phyloP scores from a whole-genome alignment of 768 basidiomycete species.

The Sarcomyxa edulis region DNA sequence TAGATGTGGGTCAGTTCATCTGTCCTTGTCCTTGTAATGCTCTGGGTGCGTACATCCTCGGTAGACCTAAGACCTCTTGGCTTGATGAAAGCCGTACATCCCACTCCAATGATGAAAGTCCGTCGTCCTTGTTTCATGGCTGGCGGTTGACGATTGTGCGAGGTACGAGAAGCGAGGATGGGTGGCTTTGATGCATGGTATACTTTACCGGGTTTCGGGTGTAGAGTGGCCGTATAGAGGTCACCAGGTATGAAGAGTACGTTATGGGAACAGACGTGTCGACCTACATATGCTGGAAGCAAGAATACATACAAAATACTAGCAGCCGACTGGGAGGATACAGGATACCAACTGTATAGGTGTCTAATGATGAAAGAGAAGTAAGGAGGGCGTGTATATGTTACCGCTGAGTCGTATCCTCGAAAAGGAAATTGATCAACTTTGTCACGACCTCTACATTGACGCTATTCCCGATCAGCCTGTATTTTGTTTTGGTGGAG shows the following conservation, averaged over 20 bases:
- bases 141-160: too few species aligned
- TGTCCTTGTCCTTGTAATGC: background rate
- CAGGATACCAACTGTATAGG: too few species aligned
- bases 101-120: conserved; percentile 66
- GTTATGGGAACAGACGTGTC: too few species aligned
- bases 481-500: conserved; percentile 66
- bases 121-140: conserved; percentile 31
- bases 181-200: too few species aligned
- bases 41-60: conserved; percentile 51
- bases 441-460: conserved; percentile 68
- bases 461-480: conserved; percentile 78
- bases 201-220: too few species aligned
- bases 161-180: too few species aligned
- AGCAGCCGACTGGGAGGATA: background rate
- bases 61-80: conserved; percentile 62
- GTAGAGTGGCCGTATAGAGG: too few species aligned
- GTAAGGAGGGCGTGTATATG: too few species aligned
- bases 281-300: too few species aligned
- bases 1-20: conserved; percentile 1
- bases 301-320: background rate
- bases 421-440: conserved; percentile 52
- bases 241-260: too few species aligned
- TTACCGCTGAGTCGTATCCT: too few species aligned
- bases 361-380: too few species aligned
- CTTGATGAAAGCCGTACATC: conserved; percentile 79